Base-by-base conservation (phyloP, 108 stramenopile genomes). In the Nitzschia palea region DNA sequence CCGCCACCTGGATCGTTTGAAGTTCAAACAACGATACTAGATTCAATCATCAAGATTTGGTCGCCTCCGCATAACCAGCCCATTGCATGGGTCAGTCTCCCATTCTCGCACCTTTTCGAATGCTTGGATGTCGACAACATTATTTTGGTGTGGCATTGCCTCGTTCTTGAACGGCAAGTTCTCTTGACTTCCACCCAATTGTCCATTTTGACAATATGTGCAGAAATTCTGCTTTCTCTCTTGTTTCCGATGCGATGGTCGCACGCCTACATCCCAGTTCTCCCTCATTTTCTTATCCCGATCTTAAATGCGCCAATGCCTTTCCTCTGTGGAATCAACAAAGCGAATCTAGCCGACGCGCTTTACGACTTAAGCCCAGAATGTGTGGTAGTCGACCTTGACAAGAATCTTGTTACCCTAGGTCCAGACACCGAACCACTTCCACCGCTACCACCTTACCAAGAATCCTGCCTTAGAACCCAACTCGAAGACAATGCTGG, bases 161-260 rank as follows among this genome's bases (percentile, higher is more conserved):
- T 97, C 17, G 88, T 83, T 1, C 73, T 94, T 63, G 94, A 95
- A 64, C 82, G 94, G 50, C 94, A 94, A 61, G 89, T 96, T 6
- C 59, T 91, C 2, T 64, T 98, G 43, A 93, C 91, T 10, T 93
- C 95, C 37, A 84, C 88, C 23, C 94, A 96, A 66, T 67, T 89
- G 18, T 84, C 91, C 28, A 66, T 98, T 23, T 68, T 98, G 31
- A 93, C 90, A 12, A 85, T 79, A 0, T 76, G 83, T 54, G 80
- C 87, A 44, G 97, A 98, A 76, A 91, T 93, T 30, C 80, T 98
- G 3, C 66, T 91, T 20, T 86, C 86, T 15, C 65, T 98, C 12
- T 80, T 98, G 6, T 96, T 96, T 61, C 97, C 97, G 20, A 81
- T 98, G 80, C 76, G 81, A 62, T 98, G 95, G 97, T 86, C 77